Percentiles rank a stretch among this genome's conserved stretches.
phyloP scores from a whole-genome alignment of 306 rosid genomes.

The Cucumis hystrix region DNA sequence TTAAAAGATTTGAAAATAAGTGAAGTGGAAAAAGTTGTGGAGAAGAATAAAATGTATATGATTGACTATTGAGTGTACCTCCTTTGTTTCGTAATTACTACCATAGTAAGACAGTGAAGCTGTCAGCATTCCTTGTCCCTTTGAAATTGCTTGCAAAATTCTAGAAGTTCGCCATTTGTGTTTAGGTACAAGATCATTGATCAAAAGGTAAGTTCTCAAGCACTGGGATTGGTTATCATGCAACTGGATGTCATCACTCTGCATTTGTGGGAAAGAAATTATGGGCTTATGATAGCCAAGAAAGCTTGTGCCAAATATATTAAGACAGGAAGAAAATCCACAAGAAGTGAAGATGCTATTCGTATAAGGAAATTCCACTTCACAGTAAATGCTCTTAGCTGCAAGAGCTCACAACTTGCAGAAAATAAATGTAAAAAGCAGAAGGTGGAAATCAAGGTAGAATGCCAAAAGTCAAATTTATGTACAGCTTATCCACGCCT shows the following conservation, averaged over 20 bases:
- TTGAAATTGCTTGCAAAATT: constrained; percentile 58
- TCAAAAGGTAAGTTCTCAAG: constrained; percentile 42
- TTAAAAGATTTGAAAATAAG: background rate
- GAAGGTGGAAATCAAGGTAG: background rate
- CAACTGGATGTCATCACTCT: constrained; percentile 65
- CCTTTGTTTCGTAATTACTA: constrained; percentile 37
- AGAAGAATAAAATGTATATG: background rate
- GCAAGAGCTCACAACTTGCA: background rate
- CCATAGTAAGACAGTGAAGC: constrained; percentile 61
- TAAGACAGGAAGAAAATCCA: background rate
- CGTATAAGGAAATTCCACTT: background rate
- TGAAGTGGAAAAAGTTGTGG: background rate
- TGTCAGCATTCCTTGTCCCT: constrained; percentile 56
- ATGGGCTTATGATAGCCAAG: constrained; percentile 16
- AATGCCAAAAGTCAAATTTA: background rate
- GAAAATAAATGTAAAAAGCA: background rate
- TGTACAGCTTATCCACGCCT: background rate
- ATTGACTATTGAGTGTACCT: constrained; percentile 27
- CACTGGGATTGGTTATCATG: constrained; percentile 37
- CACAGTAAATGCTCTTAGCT: background rate
- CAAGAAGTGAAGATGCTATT: background rate
- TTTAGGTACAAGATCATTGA: constrained; percentile 40
- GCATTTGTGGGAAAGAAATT: constrained; percentile 26
- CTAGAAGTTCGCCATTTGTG: constrained; percentile 53
- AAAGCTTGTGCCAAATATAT: constrained; percentile 11